A percentile compares a stretch with the other conserved stretches of the same genome.
Conservation (phyloP, 306 rosid species). For the Begonia fuchsioides region DNA sequence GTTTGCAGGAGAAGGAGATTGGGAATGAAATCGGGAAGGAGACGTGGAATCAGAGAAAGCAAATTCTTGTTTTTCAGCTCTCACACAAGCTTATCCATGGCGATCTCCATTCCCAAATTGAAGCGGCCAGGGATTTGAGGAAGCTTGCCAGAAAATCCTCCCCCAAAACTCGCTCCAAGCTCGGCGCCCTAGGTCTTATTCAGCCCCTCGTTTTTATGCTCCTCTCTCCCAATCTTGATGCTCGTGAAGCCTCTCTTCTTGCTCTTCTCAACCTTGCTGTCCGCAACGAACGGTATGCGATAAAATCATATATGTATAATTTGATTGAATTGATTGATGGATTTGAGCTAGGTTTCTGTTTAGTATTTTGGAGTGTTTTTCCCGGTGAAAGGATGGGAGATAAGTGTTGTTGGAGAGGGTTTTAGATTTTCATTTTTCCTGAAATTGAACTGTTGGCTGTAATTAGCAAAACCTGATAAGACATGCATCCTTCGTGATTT, state of each 20-base stretch:
- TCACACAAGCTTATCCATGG: constrained; percentile 57
- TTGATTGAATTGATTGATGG: neutral
- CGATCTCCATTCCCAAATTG: constrained; percentile 49
- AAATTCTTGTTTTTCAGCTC: constrained; percentile 33
- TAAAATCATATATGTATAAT: neutral
- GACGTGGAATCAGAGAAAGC: constrained; percentile 32
- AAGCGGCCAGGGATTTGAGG: constrained; percentile 77
- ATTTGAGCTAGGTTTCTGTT: neutral
- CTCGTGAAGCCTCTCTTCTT: constrained; percentile 71
- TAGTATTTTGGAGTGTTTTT: neutral
- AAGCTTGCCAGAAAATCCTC: constrained; percentile 55
- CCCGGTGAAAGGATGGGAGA: neutral
- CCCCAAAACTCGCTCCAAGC: constrained; percentile 43
- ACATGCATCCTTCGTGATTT: too few relatives aligned
- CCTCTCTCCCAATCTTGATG: constrained; percentile 49
- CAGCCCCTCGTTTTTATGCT: constrained; percentile 74
- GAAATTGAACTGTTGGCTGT: neutral
- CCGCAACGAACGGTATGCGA: constrained; percentile 50
- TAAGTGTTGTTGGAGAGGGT: neutral
- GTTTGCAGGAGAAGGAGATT: neutral
- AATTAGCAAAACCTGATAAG: too few relatives aligned
- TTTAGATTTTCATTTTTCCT: neutral
- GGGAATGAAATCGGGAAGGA: constrained; percentile 9
- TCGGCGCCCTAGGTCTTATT: constrained; percentile 62
- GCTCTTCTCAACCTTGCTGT: constrained; percentile 90